phyloP scores from a whole-genome alignment of 2,329 filamentous ascomycete genomes.

The Calonectria leucothoes region DNA sequence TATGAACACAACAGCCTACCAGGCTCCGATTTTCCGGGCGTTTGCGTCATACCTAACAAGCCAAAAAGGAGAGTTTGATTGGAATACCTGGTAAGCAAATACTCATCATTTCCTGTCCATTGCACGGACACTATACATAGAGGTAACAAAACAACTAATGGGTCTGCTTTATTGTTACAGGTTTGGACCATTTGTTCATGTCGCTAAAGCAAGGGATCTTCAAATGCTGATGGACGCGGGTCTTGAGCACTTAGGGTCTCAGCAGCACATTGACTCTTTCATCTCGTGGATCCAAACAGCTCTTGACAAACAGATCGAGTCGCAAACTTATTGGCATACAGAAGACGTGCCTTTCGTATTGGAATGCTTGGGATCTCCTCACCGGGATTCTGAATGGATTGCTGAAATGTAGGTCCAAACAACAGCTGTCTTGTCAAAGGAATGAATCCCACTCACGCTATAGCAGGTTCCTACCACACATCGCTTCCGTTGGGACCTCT shows the following conservation, averaged over 20 bases:
- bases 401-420: background rate
- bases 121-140: background rate
- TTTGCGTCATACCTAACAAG: background rate
- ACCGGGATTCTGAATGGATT: slow-evolving; percentile 1
- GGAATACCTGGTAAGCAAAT: slow-evolving; percentile 12
- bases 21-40: background rate
- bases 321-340: background rate
- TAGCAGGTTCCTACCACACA: slow-evolving; percentile 13
- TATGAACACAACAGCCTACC: background rate
- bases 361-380: background rate
- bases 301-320: slow-evolving; percentile 10
- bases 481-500: background rate
- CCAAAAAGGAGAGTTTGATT: slow-evolving; percentile 7
- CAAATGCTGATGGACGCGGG: background rate
- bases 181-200: background rate
- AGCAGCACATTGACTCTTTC: slow-evolving; percentile 13
- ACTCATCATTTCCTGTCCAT: background rate
- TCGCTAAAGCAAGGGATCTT: background rate
- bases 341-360: slow-evolving; percentile 1
- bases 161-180: background rate
- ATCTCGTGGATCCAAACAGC: background rate
- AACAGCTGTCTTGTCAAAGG: background rate
- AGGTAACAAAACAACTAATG: background rate
- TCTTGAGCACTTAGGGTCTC: background rate
- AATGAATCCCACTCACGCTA: background rate